Evolutionary conservation across 805 yeast genomes (phyloP), one percentile per base, ranked within the genome.

Genomic region (Metschnikowia lachancei): DNA sequence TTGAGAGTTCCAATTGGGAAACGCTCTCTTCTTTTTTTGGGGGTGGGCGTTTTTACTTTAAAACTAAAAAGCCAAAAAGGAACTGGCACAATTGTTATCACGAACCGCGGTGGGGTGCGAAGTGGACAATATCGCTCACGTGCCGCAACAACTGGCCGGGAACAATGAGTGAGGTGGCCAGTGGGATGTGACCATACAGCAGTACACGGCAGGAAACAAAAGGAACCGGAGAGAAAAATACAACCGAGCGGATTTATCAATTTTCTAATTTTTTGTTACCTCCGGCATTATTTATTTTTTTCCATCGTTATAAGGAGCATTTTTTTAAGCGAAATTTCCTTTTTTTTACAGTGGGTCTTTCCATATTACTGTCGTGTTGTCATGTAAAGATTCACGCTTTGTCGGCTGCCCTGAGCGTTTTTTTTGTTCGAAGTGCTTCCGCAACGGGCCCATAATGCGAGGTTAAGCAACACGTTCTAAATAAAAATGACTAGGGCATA

Each of bases 81-180:
- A 32, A 31, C 43, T 39, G 43, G 47, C 43, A 45, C 44, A 39
- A 40, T 40, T 40, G 44, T 40, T 45, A 40, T 45, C 44, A 34
- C 41, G 44, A 39, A 41, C 30, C 44, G 44, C 48, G 44, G 48
- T 40, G 40, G 43, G 41, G 36, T 36, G 45, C 43, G 47, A 33
- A 34, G 43, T 41, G 45, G 45, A 37, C 50, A 46, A 28, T 42
- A 26, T 24, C 17, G 19, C 42, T 46, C 48, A 40, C 47, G 47
- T 45, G 47, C 40, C 47, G 47, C 43, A 39, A 19, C 43, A 39
- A 19, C 28, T 18, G n/a, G 26, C 36, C 36, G 24, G 22, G 39
- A 37, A 31, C 32, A 43, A 34, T 41, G 17, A 34, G 42, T 31
- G 19, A 22, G 35, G 17, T 30, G 33, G 33, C 33, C 33, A 30